Evolutionary conservation across 2,329 filamentous ascomycete genomes (phyloP).

Genomic region (Lachnellula arida): DNA sequence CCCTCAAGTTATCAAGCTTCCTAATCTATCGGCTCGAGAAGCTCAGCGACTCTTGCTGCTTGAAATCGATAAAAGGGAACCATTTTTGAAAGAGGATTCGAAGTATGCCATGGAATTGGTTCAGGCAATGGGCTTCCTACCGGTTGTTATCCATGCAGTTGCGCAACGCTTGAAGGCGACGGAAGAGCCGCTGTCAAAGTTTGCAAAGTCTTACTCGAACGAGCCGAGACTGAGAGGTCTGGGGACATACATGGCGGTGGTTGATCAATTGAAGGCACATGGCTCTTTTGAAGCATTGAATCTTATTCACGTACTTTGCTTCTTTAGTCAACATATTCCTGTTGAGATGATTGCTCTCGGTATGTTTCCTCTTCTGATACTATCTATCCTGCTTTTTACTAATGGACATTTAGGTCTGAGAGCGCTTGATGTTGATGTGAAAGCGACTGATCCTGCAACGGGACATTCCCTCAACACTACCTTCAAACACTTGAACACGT

Average conservation of each 20-base stretch:
- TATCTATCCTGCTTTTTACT: neutral
- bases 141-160: slow-evolving; percentile 63
- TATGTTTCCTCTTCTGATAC: slow-evolving; percentile 18
- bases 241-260: slow-evolving; percentile 43
- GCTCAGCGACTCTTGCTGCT: slow-evolving; percentile 57
- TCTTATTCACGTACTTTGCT: slow-evolving; percentile 59
- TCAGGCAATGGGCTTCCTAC: slow-evolving; percentile 57
- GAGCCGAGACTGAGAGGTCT: slow-evolving; percentile 50
- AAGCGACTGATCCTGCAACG: slow-evolving; percentile 35
- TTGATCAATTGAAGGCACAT: slow-evolving; percentile 44
- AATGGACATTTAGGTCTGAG: slow-evolving; percentile 36
- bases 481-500: slow-evolving; percentile 46
- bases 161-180: slow-evolving; percentile 58
- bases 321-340: slow-evolving; percentile 60
- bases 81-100: slow-evolving; percentile 48
- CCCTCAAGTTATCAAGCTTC: slow-evolving; percentile 52
- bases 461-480: slow-evolving; percentile 40
- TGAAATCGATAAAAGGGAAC: slow-evolving; percentile 55
- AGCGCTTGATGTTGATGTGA: slow-evolving; percentile 45
- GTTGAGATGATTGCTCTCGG: slow-evolving; percentile 61
- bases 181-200: slow-evolving; percentile 56
- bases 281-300: slow-evolving; percentile 54
- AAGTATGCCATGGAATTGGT: slow-evolving; percentile 58
- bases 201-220: slow-evolving; percentile 52
- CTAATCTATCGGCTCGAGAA: slow-evolving; percentile 49